phyloP scores from a whole-genome alignment of 257 asterid species.

The Solanum boliviense region DNA sequence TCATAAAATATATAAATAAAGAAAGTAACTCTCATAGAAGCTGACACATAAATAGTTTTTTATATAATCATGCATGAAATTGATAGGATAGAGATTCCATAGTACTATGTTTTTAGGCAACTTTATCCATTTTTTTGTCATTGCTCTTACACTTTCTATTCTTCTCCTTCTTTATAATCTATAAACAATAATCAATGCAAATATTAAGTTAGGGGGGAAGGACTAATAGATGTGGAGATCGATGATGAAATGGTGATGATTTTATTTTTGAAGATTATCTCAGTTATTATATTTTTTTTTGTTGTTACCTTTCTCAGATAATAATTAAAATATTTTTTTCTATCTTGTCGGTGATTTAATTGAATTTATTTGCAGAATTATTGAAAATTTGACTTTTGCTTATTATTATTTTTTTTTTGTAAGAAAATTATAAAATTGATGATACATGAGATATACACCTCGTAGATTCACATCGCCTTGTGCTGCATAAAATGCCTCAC shows the following conservation, averaged over 20 bases:
- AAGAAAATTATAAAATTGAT: too few relatives aligned
- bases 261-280: neutral
- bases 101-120: neutral
- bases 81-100: neutral
- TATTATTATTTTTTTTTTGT: too few relatives aligned
- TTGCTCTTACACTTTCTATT: neutral
- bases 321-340: neutral
- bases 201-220: neutral
- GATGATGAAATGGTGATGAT: neutral
- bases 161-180: neutral
- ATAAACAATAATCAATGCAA: too few relatives aligned
- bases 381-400: neutral
- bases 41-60: neutral
- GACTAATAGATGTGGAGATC: neutral
- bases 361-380: neutral
- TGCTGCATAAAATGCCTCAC: neutral
- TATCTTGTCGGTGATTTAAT: neutral
- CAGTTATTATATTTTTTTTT: neutral
- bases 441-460: neutral
- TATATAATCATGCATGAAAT: neutral
- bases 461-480: neutral
- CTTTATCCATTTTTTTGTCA: neutral
- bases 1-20: neutral
- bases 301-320: neutral
- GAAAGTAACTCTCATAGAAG: neutral